A percentile compares a stretch with the other conserved stretches of the same genome.
These are phyloP conservation scores for Thielaviopsis euricoi DNA, from an alignment of 2,329 filamentous ascomycete species.

Conservation along the genomic window DNA sequence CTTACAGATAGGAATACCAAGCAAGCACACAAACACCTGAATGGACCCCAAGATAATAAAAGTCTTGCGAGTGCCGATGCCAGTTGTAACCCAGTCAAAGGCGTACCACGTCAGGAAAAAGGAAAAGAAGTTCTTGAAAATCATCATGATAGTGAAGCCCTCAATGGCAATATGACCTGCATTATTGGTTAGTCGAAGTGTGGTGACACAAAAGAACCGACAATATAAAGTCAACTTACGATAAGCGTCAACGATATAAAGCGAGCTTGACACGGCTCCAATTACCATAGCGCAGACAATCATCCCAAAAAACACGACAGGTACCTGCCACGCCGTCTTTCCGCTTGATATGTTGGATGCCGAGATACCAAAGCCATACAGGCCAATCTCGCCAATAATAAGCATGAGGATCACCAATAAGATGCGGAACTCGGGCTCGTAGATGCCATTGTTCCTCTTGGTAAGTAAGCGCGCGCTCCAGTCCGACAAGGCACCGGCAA, in stretches of 20 bases:
- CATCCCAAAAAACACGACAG: conserved; percentile 67
- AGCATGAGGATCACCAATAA: conserved; percentile 70
- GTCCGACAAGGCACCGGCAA: conserved; percentile 64
- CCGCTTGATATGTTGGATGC: conserved; percentile 36
- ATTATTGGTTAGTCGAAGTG: conserved; percentile 9
- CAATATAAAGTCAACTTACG: conserved; percentile 33
- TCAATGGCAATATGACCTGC: conserved; percentile 66
- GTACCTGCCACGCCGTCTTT: conserved; percentile 54
- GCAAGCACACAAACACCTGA: conserved; percentile 58
- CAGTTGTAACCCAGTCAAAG: conserved; percentile 62
- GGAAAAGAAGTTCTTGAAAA: conserved; percentile 91
- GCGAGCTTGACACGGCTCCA: conserved; percentile 66
- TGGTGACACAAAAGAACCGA: background rate
- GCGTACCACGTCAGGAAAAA: conserved; percentile 73
- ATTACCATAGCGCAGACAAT: conserved; percentile 85
- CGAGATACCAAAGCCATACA: conserved; percentile 74
- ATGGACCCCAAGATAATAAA: conserved; percentile 62
- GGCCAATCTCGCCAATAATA: conserved; percentile 56
- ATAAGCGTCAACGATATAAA: conserved; percentile 90
- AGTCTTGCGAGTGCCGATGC: conserved; percentile 35
- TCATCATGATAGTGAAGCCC: conserved; percentile 73
- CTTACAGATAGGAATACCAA: conserved; percentile 68
- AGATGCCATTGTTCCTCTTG: conserved; percentile 58
- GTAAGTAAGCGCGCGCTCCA: conserved; percentile 55
- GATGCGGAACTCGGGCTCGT: conserved; percentile 84